phyloP scores from a whole-genome alignment of 78 protist species.

The Neovahlkampfia damariscottae region DNA sequence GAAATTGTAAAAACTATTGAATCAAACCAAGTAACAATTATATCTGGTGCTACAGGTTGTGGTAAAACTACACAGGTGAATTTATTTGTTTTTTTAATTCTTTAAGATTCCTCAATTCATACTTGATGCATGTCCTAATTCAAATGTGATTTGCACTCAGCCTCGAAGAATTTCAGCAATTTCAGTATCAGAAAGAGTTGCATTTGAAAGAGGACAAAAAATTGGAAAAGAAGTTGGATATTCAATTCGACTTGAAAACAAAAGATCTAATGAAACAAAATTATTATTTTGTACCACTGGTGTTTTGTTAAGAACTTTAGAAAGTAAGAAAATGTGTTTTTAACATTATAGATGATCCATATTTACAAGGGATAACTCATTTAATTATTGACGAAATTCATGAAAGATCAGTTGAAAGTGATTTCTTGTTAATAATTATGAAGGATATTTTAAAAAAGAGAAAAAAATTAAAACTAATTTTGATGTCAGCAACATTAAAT shows the following conservation, averaged over 20 bases:
- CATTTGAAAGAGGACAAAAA: constrained; percentile 51
- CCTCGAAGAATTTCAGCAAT: constrained; percentile 84
- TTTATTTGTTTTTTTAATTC: constrained; percentile 66
- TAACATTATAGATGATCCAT: too few species aligned
- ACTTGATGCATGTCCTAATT: background rate
- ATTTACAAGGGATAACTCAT: constrained; percentile 12
- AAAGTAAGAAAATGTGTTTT: too few species aligned
- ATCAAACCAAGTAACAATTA: constrained; percentile 9
- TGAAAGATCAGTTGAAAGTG: constrained; percentile 72
- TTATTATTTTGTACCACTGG: constrained; percentile 77
- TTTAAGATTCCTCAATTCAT: background rate
- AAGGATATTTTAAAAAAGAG: constrained; percentile 16
- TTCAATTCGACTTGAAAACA: constrained; percentile 14
- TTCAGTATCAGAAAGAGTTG: constrained; percentile 72
- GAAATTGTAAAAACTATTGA: background rate
- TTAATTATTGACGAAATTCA: constrained; percentile 70
- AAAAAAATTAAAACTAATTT: constrained; percentile 26
- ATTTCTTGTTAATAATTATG: constrained; percentile 57
- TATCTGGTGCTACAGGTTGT: constrained; percentile 76
- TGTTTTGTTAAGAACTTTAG: constrained; percentile 51
- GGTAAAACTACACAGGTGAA: constrained; percentile 89
- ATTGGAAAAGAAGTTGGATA: constrained; percentile 27
- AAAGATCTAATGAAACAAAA: constrained; percentile 23
- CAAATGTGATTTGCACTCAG: constrained; percentile 68
- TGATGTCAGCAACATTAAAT: constrained; percentile 79